phyloP scores from a whole-genome alignment of 495 filamentous ascomycete genomes.

The Penicilliopsis zonata region DNA sequence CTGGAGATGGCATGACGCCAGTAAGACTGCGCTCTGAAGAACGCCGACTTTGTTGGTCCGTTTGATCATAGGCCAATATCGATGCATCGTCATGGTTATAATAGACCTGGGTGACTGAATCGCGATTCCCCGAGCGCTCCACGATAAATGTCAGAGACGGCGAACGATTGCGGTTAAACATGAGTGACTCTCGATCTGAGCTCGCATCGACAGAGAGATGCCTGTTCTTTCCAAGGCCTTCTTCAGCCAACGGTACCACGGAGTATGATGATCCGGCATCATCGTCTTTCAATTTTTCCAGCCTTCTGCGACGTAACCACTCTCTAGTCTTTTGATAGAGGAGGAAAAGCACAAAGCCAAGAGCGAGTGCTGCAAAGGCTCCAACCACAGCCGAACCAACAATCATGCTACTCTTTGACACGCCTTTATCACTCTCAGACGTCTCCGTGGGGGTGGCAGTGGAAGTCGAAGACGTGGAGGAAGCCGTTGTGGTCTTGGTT shows the following conservation, averaged over 20 bases:
- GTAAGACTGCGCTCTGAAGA: background rate
- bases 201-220: slow-evolving; percentile 14
- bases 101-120: slow-evolving; percentile 1
- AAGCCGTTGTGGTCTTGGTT: background rate
- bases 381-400: slow-evolving; percentile 9
- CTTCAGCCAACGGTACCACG: slow-evolving; percentile 7
- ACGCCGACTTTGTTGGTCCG: background rate
- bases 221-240: slow-evolving; percentile 8
- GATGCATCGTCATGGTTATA: slow-evolving; percentile 5
- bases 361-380: slow-evolving; percentile 4
- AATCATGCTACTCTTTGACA: slow-evolving; percentile 13
- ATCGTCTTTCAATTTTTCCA: background rate
- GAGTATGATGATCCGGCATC: slow-evolving; percentile 10
- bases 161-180: slow-evolving; percentile 15
- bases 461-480: background rate
- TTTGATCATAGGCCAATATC: slow-evolving; percentile 3
- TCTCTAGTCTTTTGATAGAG: slow-evolving; percentile 5
- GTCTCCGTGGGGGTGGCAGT: background rate
- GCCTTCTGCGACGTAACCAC: slow-evolving; percentile 5
- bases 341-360: slow-evolving; percentile 8
- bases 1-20: background rate
- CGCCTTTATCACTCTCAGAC: slow-evolving; percentile 3
- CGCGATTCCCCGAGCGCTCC: slow-evolving; percentile 6
- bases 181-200: slow-evolving; percentile 15
- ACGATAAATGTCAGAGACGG: slow-evolving; percentile 14